phyloP scores from a whole-genome alignment of 805 yeast genomes.

The Yamadazyma scolyti region DNA sequence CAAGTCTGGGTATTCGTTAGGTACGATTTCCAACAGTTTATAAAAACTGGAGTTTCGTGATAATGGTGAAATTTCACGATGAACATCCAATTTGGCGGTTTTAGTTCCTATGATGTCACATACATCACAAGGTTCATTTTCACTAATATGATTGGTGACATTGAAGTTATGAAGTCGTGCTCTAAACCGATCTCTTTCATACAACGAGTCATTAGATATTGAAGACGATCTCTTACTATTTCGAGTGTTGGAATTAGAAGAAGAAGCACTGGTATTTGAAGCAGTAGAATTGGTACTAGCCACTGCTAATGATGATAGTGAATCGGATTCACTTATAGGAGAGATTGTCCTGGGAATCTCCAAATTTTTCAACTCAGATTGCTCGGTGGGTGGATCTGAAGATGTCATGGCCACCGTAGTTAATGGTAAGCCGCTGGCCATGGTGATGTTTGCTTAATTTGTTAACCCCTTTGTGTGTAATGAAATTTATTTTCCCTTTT shows the following conservation, averaged over 20 bases:
- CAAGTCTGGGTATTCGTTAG: slow-evolving; percentile 4
- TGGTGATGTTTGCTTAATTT: too few species aligned
- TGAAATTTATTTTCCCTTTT: too few species aligned
- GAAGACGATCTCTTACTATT: slow-evolving; percentile 33
- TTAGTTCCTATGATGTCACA: slow-evolving; percentile 34
- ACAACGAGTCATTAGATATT: slow-evolving; percentile 33
- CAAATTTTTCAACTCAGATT: too few species aligned
- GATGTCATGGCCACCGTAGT: too few species aligned
- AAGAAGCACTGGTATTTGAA: background rate
- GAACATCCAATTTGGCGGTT: slow-evolving; percentile 33
- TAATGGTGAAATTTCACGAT: slow-evolving; percentile 3
- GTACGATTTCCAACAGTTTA: too few species aligned
- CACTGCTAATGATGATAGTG: too few species aligned
- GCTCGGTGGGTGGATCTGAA: too few species aligned
- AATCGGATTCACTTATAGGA: too few species aligned
- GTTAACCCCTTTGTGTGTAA: too few species aligned
- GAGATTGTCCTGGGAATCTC: too few species aligned
- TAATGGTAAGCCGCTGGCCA: too few species aligned
- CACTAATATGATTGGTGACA: slow-evolving; percentile 7
- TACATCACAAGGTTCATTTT: slow-evolving; percentile 22
- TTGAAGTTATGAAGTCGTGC: slow-evolving; percentile 36
- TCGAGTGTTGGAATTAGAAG: background rate
- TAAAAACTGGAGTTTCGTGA: slow-evolving; percentile 2
- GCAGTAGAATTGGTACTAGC: background rate
- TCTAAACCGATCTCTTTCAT: slow-evolving; percentile 40